These are phyloP conservation scores for Strobilomyces dryophilus DNA, from an alignment of 768 basidiomycete genomes.

Conservation along the genomic window DNA sequence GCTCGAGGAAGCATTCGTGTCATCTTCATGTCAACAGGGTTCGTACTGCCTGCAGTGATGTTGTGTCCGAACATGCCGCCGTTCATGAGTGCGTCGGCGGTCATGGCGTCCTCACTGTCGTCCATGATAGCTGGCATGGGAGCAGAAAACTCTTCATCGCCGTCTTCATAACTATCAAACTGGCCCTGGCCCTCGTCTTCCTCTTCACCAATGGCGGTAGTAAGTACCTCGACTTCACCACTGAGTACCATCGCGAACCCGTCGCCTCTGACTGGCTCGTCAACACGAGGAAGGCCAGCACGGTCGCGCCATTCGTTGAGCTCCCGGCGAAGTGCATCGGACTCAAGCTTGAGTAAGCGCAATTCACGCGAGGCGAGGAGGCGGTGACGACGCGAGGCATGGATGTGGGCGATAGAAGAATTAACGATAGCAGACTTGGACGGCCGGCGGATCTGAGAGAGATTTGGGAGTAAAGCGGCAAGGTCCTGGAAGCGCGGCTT, in stretches of 20 bases:
- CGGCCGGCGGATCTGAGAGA: conserved; percentile 87
- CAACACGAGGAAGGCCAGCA: conserved; percentile 63
- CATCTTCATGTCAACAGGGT: conserved; percentile 25
- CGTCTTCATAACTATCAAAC: conserved; percentile 38
- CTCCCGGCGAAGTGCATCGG: conserved; percentile 84
- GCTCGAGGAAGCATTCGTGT: conserved; percentile 23
- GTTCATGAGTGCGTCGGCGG: conserved; percentile 29
- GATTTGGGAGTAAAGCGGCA: conserved; percentile 85
- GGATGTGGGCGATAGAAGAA: conserved; percentile 86
- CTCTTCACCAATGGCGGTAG: conserved; percentile 49
- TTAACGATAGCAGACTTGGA: conserved; percentile 98
- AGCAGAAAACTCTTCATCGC: conserved; percentile 37
- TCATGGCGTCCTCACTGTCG: conserved; percentile 30
- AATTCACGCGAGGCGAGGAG: conserved; percentile 79
- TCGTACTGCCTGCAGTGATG: conserved; percentile 28
- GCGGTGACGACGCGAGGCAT: conserved; percentile 77
- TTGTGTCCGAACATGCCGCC: conserved; percentile 29
- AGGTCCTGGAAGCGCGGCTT: conserved; percentile 57
- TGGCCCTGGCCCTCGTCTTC: conserved; percentile 44
- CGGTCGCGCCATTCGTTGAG: conserved; percentile 91
- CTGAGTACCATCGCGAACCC: conserved; percentile 67
- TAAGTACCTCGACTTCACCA: conserved; percentile 68
- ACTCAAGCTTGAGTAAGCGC: conserved; percentile 71
- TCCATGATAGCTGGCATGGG: conserved; percentile 25
- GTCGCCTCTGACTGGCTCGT: conserved; percentile 69